These are phyloP conservation scores for Saccharomycopsis javanensis DNA, from an alignment of 805 yeast species.

Conservation along the genomic window DNA sequence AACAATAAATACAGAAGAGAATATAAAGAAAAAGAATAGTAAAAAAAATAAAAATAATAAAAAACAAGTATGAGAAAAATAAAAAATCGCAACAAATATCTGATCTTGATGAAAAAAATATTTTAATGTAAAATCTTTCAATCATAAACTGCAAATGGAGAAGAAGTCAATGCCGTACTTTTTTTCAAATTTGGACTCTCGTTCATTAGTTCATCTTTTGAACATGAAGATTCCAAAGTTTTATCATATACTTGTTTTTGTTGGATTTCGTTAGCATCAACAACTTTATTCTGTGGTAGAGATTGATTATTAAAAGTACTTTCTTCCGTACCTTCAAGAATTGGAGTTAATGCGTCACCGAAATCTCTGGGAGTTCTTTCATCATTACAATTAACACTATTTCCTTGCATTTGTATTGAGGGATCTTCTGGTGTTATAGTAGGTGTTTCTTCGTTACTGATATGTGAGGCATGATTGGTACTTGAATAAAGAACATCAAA, in stretches of 20 bases:
- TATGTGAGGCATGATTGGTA: not conserved
- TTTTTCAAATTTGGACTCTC: not conserved
- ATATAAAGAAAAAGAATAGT: no score
- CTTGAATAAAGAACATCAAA: conserved; percentile 1
- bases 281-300: not conserved
- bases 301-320: not conserved
- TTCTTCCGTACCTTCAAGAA: conserved; percentile 7
- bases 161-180: conserved; percentile 2
- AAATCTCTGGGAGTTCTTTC: conserved; percentile 15
- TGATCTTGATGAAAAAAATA: not conserved
- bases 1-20: no score
- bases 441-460: not conserved
- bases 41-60: not conserved
- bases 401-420: not conserved
- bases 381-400: not conserved
- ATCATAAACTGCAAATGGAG: conserved; percentile 16
- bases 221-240: not conserved
- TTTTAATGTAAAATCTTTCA: not conserved
- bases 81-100: not conserved
- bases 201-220: not conserved
- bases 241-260: no score
- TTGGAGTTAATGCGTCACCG: conserved; percentile 16
- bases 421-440: not conserved
- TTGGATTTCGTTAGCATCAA: not conserved
- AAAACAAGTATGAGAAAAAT: not conserved